Conservation (phyloP, 2,329 filamentous ascomycete species). For the Ceratocystis eucalypticola region DNA sequence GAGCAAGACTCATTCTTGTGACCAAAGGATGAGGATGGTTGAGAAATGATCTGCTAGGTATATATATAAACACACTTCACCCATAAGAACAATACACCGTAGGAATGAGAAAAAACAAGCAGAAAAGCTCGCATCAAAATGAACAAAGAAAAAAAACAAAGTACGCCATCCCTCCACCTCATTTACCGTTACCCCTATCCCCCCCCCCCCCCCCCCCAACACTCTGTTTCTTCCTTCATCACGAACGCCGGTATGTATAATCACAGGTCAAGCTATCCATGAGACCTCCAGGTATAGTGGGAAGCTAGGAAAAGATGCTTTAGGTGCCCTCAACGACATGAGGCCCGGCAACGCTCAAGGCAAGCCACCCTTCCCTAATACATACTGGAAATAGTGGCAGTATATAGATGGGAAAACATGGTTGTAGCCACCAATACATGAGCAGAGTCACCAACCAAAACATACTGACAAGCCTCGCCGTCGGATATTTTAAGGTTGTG, state of each 20-base stretch:
- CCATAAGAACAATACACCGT: neutral
- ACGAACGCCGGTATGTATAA: neutral
- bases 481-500: neutral
- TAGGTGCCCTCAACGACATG: too few species aligned
- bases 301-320: too few species aligned
- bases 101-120: slow-evolving; percentile 1
- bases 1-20: neutral
- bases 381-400: too few species aligned
- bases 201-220: too few species aligned
- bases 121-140: neutral
- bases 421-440: neutral
- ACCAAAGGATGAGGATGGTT: neutral
- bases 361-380: too few species aligned
- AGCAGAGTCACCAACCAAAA: too few species aligned
- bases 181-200: neutral
- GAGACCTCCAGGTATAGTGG: too few species aligned
- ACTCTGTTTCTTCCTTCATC: neutral
- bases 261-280: neutral
- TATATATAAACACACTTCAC: slow-evolving; percentile 9
- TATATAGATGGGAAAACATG: neutral
- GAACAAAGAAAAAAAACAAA: neutral
- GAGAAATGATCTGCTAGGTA: slow-evolving; percentile 6
- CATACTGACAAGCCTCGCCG: neutral
- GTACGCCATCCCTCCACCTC: neutral
- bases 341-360: too few species aligned